Evolutionary conservation across 139 green algal species (phyloP), one percentile per base, ranked within the genome.

Genomic region (Monoraphidium neglectum): DNA sequence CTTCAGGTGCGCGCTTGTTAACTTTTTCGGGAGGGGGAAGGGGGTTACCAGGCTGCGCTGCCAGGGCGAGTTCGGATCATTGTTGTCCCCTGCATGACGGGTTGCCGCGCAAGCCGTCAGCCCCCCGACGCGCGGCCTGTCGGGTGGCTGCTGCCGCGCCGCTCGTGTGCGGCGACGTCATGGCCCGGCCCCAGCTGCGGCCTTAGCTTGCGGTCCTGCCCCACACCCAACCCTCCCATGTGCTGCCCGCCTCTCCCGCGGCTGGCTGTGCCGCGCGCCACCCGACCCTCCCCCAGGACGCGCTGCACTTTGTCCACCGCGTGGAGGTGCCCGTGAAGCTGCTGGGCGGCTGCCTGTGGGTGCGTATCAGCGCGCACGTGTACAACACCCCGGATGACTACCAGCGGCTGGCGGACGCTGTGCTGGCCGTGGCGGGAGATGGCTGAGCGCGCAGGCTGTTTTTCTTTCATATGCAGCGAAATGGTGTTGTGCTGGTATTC

Each of bases 341-440:
- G 66, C 76, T 91, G 37, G 51, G 82, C 30, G 86, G 80, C 33
- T n/a, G 37, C 10, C 72, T 92, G 64, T 94, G 86, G 59, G 84
- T 89, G 23, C 86, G 89, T 28, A 80, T 94, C 36, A 90, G 82
- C 26, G 71, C 40, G 13, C 77, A 84, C 61, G 69, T 92, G 2
- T 92, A 94, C 81, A 94, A 94, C 68, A 67, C 51, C 2, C 32
- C 88, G n/a, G 33, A 30, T 1, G 89, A 94, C 65, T 94, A 91
- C 30, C 2, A 51, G 28, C 24, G 21, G 13, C 78, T 93, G 43
- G 78, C 78, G 16, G 77, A 80, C 0, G 84, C 86, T 0, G 77
- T 91, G 54, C 36, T 68, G 51, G 16, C 47, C 40, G 47, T 86
- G 23, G 57, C 47, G 26, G 43, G 43, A n/a, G n/a, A n/a, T n/a